These are phyloP conservation scores for Exophiala mesophila DNA, from an alignment of 2,329 filamentous ascomycete species.

Conservation along the genomic window DNA sequence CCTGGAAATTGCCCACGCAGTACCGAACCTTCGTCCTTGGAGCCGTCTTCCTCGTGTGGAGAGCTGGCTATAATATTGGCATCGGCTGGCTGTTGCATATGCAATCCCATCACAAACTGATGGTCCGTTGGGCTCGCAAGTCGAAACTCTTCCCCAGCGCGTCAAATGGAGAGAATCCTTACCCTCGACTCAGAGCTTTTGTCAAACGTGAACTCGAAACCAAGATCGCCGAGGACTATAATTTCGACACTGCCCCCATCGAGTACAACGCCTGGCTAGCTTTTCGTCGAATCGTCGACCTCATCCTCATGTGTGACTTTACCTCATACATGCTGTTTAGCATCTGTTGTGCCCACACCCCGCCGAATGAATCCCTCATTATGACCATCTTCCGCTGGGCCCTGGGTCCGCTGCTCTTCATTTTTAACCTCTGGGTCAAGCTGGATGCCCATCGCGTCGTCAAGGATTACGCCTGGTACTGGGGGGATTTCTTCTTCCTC, in stretches of 20 bases:
- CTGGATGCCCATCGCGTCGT: conserved; percentile 95
- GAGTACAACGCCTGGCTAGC: conserved; percentile 99
- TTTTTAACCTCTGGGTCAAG: conserved; percentile 98
- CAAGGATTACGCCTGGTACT: conserved; percentile 99
- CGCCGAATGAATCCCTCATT: conserved; percentile 63
- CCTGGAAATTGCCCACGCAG: conserved; percentile 65
- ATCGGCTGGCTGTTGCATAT: conserved; percentile 84
- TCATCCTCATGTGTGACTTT: conserved; percentile 99
- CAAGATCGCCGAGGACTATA: conserved; percentile 91
- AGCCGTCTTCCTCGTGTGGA: conserved; percentile 83
- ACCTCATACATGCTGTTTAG: conserved; percentile 95
- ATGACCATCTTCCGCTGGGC: conserved; percentile 73
- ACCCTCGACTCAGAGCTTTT: conserved; percentile 74
- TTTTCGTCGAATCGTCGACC: conserved; percentile 89
- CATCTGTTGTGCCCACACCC: conserved; percentile 74
- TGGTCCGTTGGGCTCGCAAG: conserved; percentile 83
- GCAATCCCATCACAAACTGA: conserved; percentile 81
- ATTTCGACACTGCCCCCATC: conserved; percentile 84
- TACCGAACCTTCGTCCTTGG: conserved; percentile 75
- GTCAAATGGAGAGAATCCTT: conserved; percentile 71
- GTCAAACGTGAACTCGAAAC: conserved; percentile 87
- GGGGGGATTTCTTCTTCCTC: conserved; percentile 98
- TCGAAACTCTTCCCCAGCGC: conserved; percentile 83
- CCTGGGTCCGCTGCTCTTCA: conserved; percentile 69
- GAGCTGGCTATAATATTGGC: conserved; percentile 85